phyloP scores from a whole-genome alignment of 1,139 yeast genomes.

The Pichia sp. region DNA sequence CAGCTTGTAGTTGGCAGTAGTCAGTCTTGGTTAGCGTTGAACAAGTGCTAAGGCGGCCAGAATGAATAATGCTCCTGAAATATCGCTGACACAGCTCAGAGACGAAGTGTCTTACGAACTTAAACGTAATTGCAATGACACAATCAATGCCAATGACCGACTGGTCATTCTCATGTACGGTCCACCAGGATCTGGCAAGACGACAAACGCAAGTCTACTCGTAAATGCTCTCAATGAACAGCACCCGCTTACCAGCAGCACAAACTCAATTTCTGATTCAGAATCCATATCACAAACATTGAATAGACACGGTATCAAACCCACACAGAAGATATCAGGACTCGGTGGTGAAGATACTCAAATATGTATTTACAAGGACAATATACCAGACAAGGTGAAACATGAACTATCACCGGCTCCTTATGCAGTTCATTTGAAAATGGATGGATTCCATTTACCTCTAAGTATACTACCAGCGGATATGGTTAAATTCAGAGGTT shows the following conservation, averaged over 20 bases:
- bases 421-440: constrained; percentile 38
- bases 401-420: constrained; percentile 2
- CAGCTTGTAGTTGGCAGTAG: no score
- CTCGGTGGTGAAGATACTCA: neutral
- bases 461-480: constrained; percentile 46
- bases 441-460: constrained; percentile 84
- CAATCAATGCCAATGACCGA: neutral
- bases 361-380: neutral
- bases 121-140: no score
- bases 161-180: constrained; percentile 59
- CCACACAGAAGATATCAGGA: neutral
- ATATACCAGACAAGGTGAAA: no score
- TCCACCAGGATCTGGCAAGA: constrained; percentile 79
- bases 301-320: no score
- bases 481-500: constrained; percentile 67
- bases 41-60: no score
- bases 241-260: no score
- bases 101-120: no score
- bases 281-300: no score
- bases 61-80: no score
- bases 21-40: no score
- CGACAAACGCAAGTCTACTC: constrained; percentile 50
- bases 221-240: constrained; percentile 16
- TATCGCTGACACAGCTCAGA: no score
- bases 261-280: no score